These are phyloP conservation scores for Glycine tomentella DNA, from an alignment of 306 rosid genomes.

Conservation along the genomic window DNA sequence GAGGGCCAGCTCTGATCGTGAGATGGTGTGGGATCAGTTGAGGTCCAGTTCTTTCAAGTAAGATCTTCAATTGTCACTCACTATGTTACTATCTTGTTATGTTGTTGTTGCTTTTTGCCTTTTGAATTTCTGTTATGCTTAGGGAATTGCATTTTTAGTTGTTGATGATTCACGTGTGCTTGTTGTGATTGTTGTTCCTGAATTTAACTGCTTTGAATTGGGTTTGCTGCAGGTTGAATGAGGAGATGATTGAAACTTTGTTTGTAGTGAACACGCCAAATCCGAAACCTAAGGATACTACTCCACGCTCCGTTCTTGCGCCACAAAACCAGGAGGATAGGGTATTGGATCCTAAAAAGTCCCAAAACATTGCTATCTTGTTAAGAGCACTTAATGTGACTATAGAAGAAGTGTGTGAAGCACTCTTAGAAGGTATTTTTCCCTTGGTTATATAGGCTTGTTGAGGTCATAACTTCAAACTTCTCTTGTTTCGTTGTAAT, in stretches of 20 bases:
- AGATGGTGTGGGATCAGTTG: conserved; percentile 99
- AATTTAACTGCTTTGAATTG: conserved; percentile 37
- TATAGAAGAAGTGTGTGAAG: conserved; percentile 92
- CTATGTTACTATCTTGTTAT: not conserved
- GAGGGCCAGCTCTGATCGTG: conserved; percentile 95
- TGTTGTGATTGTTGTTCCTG: conserved; percentile 32
- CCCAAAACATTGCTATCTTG: conserved; percentile 91
- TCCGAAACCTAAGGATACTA: conserved; percentile 58
- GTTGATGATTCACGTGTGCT: conserved; percentile 1
- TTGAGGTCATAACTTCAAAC: no score
- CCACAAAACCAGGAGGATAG: conserved; percentile 64
- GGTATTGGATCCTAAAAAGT: conserved; percentile 92
- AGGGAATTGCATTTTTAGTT: not conserved
- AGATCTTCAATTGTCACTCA: conserved; percentile 43
- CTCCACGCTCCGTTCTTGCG: conserved; percentile 56
- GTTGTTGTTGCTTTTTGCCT: not conserved
- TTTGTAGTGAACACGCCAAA: conserved; percentile 71
- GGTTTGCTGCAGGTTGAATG: conserved; percentile 76
- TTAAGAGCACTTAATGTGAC: conserved; percentile 91
- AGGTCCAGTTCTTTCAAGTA: conserved; percentile 95
- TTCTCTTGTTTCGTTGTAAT: not conserved
- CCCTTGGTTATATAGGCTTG: no score
- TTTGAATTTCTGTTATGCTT: conserved; percentile 26
- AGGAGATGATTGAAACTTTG: conserved; percentile 92
- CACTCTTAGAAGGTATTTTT: conserved; percentile 68